Conservation (phyloP, 495 filamentous ascomycete genomes). For the Evernia prunastri region DNA sequence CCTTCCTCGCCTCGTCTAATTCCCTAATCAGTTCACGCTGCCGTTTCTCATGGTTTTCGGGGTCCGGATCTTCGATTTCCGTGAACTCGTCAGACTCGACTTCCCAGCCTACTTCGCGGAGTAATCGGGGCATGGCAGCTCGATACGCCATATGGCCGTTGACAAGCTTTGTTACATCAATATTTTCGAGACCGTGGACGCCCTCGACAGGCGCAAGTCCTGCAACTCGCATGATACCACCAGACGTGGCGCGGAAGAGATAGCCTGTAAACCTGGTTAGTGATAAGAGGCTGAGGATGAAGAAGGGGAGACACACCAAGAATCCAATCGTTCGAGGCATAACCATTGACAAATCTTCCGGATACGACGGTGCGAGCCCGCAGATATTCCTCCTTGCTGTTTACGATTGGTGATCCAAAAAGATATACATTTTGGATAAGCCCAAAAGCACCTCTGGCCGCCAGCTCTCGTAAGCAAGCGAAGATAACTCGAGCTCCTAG, state of each 20-base stretch:
- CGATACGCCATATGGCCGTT: conserved; percentile 97
- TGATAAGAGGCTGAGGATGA: not conserved
- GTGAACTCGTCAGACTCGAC: conserved; percentile 90
- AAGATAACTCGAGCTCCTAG: conserved; percentile 91
- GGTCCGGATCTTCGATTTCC: conserved; percentile 96
- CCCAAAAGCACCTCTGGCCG: conserved; percentile 78
- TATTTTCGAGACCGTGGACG: conserved; percentile 78
- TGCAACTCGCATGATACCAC: conserved; percentile 84
- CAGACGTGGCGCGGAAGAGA: conserved; percentile 88
- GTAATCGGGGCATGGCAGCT: conserved; percentile 76
- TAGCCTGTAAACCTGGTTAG: conserved; percentile 48
- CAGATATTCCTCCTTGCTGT: conserved; percentile 85
- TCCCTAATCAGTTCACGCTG: conserved; percentile 93
- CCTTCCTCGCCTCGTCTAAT: conserved; percentile 88
- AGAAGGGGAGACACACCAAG: conserved; percentile 43
- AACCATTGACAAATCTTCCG: conserved; percentile 91
- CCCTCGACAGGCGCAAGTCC: conserved; percentile 77
- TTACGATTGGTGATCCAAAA: conserved; percentile 87
- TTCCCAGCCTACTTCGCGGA: conserved; percentile 80
- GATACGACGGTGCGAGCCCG: conserved; percentile 73
- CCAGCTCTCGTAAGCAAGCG: conserved; percentile 81
- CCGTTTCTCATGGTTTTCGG: conserved; percentile 79
- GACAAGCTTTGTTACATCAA: conserved; percentile 79
- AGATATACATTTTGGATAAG: conserved; percentile 93
- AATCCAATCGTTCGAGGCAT: conserved; percentile 95